These are phyloP conservation scores for Plasmodium gaboni DNA, from an alignment of 169 alveolate genomes.

Conservation along the genomic window DNA sequence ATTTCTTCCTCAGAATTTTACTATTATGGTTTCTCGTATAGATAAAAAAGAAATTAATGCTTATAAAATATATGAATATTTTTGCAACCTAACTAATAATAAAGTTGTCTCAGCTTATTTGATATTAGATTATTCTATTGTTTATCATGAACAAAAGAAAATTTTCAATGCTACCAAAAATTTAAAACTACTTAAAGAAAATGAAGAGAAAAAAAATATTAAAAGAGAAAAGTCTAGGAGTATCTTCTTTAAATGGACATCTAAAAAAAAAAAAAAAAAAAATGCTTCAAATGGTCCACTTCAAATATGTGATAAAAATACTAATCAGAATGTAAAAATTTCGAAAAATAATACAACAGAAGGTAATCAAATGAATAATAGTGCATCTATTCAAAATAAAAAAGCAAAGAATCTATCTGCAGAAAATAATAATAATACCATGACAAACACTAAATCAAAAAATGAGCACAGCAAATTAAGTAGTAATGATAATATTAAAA, in stretches of 20 bases:
- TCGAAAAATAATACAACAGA: no score
- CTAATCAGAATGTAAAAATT: background rate
- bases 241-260: background rate
- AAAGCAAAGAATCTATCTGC: no score
- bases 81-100: conserved; percentile 68
- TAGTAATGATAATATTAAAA: no score
- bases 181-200: conserved; percentile 62
- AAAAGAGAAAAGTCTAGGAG: conserved; percentile 19
- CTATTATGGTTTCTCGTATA: conserved; percentile 72
- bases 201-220: conserved; percentile 64
- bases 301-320: background rate
- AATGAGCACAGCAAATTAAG: no score
- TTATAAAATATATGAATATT: conserved; percentile 53
- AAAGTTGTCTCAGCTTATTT: conserved; percentile 70
- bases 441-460: no score
- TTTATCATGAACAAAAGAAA: conserved; percentile 60
- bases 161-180: conserved; percentile 70
- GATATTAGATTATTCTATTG: conserved; percentile 61
- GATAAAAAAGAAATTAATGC: conserved; percentile 73
- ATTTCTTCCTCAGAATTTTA: conserved; percentile 69
- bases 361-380: no score
- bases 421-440: no score
- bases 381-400: no score
- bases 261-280: conserved; percentile 16
- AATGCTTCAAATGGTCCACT: background rate